phyloP scores from a whole-genome alignment of 1,284 basidiomycete genomes.

The Apiotrichum montevideense region DNA sequence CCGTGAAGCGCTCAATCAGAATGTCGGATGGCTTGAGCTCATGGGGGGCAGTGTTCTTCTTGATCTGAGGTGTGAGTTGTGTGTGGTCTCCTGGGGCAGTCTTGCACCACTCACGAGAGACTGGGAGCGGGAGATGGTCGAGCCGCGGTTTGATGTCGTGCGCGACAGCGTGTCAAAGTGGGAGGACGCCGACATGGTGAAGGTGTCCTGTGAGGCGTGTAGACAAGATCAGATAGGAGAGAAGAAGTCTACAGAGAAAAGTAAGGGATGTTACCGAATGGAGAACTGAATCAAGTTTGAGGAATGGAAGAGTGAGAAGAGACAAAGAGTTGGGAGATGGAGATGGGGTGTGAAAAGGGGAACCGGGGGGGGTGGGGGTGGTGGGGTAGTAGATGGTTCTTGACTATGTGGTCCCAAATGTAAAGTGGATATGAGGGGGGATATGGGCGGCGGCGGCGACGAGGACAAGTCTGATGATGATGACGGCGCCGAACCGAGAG shows the following conservation, averaged over 20 bases:
- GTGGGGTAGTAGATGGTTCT: not conserved
- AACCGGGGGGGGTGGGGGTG: not conserved
- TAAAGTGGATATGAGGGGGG: not conserved
- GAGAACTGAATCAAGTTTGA: no score
- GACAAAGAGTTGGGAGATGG: not conserved
- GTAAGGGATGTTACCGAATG: no score
- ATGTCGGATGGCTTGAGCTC: constrained; percentile 93
- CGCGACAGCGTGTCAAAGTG: constrained; percentile 47
- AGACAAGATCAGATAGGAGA: no score
- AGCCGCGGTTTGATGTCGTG: constrained; percentile 58
- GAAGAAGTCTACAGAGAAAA: no score
- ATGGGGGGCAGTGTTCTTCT: constrained; percentile 79
- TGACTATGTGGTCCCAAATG: no score
- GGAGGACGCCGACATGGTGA: constrained; percentile 23
- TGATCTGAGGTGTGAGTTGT: constrained; percentile 52
- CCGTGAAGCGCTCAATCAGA: constrained; percentile 78
- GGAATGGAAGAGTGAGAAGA: not conserved
- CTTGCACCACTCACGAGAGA: constrained; percentile 53
- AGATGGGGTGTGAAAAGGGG: not conserved
- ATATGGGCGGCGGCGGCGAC: not conserved
- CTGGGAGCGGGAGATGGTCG: constrained; percentile 66
- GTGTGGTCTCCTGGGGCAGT: not conserved
- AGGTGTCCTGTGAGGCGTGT: no score
- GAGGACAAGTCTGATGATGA: no score
- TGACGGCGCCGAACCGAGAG: no score